Conservation (phyloP, 2,329 filamentous ascomycete species). For the Paracamarosporium sp. region DNA sequence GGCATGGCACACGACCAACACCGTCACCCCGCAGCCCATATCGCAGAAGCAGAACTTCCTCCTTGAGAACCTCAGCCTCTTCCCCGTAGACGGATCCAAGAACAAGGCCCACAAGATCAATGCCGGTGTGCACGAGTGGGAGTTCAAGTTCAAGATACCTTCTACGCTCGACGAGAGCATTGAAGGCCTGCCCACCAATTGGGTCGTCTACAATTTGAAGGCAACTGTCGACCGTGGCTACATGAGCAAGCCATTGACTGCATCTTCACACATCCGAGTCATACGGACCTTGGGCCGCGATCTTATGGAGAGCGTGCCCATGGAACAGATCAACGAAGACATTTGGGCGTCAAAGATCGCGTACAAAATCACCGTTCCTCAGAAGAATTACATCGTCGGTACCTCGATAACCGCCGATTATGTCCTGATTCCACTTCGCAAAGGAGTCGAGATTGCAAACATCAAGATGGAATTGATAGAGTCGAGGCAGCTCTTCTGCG, state of each 20-base stretch:
- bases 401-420: constrained; percentile 86
- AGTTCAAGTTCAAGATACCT: constrained; percentile 57
- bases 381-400: constrained; percentile 93
- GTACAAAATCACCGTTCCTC: constrained; percentile 91
- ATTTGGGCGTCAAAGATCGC: constrained; percentile 98
- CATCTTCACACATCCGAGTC: constrained; percentile 68
- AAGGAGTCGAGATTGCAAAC: constrained; percentile 84
- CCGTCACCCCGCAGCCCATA: constrained; percentile 50
- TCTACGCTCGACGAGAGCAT: constrained; percentile 76
- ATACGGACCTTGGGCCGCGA: constrained; percentile 61
- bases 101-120: constrained; percentile 57
- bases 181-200: constrained; percentile 85
- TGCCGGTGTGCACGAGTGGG: constrained; percentile 57
- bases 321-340: constrained; percentile 79
- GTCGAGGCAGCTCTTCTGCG: constrained; percentile 48
- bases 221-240: constrained; percentile 87
- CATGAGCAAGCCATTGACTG: constrained; percentile 83
- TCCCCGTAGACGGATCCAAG: constrained; percentile 49
- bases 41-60: constrained; percentile 56
- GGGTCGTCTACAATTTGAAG: constrained; percentile 89
- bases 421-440: constrained; percentile 84
- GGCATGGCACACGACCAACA: constrained; percentile 48
- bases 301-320: constrained; percentile 70
- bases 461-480: constrained; percentile 84
- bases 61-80: constrained; percentile 52